Evolutionary conservation across 179 eudicot genomes (phyloP), one percentile per base, ranked within the genome.

Genomic region (Silene coronaria): DNA sequence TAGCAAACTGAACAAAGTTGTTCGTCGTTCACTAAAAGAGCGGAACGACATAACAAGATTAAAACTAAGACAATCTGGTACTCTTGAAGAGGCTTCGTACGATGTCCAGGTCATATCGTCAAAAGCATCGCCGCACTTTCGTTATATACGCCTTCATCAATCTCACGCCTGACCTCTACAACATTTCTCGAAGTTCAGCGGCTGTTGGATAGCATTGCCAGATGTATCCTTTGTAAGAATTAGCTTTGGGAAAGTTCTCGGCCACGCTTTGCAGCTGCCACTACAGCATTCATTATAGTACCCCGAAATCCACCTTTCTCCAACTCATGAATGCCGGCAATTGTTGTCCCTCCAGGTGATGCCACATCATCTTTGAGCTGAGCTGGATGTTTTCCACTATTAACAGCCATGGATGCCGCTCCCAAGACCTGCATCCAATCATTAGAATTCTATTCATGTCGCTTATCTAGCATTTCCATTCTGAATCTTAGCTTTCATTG

Each of bases 301-400:
- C 92, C 99, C 36, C 99, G 97, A 73, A 88, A 88, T 23, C 97
- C 96, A 26, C 88, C 87, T 87, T 91, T 96, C 86, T 96, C 99
- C 85, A 96, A 71, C 82, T 96, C 97, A 46, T 93, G 96, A 79
- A 96, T 83, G 75, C 99, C 97, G 1, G 97, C 96, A 61, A 93
- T 93, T 68, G 98, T 90, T 19, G 97, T 91, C 63, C 99, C 97
- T 53, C 93, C 96, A 30, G 97, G 94, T 42, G 96, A 88, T 67
- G 99, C 89, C 75, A 96, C 98, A 24, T 96, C 98, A 61, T 91
- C 98, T 84, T 96, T 96, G 67, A 93, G 96, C 87, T 96, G 96
- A 59, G 89, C 98, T 1, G 99, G 99, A 79, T 91, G 99, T 86
- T 91, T 96, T 30, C 97, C 96, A 6, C 82, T 77, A 32, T 81